These are phyloP conservation scores for Fusarium sp. DNA, from an alignment of 2,329 filamentous ascomycete species.

Conservation along the genomic window DNA sequence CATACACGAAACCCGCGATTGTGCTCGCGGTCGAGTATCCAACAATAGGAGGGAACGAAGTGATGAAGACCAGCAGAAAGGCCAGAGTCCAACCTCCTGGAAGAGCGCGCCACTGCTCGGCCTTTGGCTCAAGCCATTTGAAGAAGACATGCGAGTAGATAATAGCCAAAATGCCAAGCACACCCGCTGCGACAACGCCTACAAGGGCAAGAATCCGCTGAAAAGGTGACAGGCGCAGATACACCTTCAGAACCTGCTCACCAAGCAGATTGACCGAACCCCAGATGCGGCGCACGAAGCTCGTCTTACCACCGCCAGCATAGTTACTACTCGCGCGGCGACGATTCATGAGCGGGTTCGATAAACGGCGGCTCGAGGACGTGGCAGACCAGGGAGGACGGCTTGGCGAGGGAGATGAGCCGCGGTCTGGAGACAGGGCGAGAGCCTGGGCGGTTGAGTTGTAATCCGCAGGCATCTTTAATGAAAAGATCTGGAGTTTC, in stretches of 20 bases:
- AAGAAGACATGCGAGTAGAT: constrained; percentile 86
- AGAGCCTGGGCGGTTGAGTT: constrained; percentile 60
- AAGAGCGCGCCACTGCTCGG: constrained; percentile 79
- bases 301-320: constrained; percentile 30
- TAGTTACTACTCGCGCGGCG: constrained; percentile 29
- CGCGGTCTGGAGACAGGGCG: constrained; percentile 52
- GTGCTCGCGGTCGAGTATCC: constrained; percentile 81
- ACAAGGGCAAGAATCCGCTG: constrained; percentile 69
- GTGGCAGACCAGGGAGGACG: constrained; percentile 42
- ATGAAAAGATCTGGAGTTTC: background rate
- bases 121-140: constrained; percentile 75
- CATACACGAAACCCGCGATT: constrained; percentile 65
- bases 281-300: constrained; percentile 47
- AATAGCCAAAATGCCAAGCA: constrained; percentile 73
- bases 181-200: constrained; percentile 60
- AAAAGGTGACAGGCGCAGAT: constrained; percentile 64
- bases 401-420: constrained; percentile 46
- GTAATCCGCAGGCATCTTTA: constrained; percentile 62
- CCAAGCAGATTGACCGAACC: constrained; percentile 55
- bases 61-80: constrained; percentile 77
- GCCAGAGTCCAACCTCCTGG: constrained; percentile 78
- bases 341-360: constrained; percentile 51
- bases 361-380: constrained; percentile 50
- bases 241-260: constrained; percentile 58
- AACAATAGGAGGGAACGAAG: constrained; percentile 87